phyloP scores from a whole-genome alignment of 2,329 filamentous ascomycete species.

The Cephalotrichum gorgonifer region DNA sequence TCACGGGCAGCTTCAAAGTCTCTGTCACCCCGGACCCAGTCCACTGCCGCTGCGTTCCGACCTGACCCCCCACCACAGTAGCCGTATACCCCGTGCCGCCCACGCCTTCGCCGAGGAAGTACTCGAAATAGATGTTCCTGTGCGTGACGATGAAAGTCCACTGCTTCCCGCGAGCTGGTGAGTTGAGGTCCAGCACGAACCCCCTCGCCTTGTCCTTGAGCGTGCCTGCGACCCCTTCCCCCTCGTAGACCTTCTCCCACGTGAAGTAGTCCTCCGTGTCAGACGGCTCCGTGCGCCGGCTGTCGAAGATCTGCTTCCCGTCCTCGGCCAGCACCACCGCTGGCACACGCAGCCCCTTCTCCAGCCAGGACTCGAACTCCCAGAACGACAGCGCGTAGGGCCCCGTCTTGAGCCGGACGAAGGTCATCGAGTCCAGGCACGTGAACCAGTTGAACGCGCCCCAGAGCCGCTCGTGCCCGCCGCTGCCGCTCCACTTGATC shows the following conservation, averaged over 20 bases:
- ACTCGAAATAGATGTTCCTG: conserved; percentile 3
- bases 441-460: conserved; percentile 9
- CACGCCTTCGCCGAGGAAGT: conserved; percentile 1
- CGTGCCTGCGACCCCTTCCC: neutral
- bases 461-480: conserved; percentile 15
- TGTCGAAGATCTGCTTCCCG: conserved; percentile 2
- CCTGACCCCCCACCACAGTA: conserved; percentile 1
- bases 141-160: conserved; percentile 4
- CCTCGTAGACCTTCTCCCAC: conserved; percentile 1
- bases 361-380: conserved; percentile 2
- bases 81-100: conserved; percentile 2
- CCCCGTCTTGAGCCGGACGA: conserved; percentile 1
- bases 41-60: conserved; percentile 3
- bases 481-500: conserved; percentile 10
- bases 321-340: conserved; percentile 1
- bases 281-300: conserved; percentile 1
- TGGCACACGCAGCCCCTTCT: neutral
- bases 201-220: conserved; percentile 3
- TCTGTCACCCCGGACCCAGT: conserved; percentile 1
- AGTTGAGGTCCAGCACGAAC: conserved; percentile 2
- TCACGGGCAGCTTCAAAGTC: conserved; percentile 1
- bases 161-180: conserved; percentile 1
- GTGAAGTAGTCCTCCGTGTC: conserved; percentile 3
- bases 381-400: conserved; percentile 3
- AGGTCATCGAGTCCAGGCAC: conserved; percentile 1